Evolutionary conservation across 2,329 filamentous ascomycete species (phyloP).

Genomic region (Colletotrichum orbiculare): DNA sequence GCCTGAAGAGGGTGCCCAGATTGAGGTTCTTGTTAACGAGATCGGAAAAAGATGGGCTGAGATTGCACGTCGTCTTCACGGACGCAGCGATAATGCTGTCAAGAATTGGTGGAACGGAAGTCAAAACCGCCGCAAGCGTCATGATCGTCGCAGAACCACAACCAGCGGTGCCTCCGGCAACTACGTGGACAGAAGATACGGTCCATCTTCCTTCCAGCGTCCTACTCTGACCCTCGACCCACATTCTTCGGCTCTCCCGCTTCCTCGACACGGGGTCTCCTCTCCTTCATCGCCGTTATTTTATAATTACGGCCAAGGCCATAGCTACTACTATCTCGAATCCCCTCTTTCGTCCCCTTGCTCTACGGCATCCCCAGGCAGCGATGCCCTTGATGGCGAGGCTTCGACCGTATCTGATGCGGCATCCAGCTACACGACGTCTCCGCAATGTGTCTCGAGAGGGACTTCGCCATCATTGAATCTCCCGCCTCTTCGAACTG

Average conservation of each 20-base stretch:
- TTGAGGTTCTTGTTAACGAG: constrained; percentile 80
- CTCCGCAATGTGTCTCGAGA: constrained; percentile 56
- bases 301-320: constrained; percentile 34
- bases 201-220: constrained; percentile 34
- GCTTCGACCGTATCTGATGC: constrained; percentile 79
- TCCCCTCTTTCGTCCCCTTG: constrained; percentile 51
- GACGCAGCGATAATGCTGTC: constrained; percentile 92
- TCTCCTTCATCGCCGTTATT: constrained; percentile 35
- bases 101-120: constrained; percentile 99
- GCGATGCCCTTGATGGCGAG: constrained; percentile 67
- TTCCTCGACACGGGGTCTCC: constrained; percentile 32
- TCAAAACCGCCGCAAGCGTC: constrained; percentile 80
- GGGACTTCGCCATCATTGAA: constrained; percentile 52
- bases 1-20: constrained; percentile 75
- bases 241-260: constrained; percentile 35
- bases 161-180: constrained; percentile 37
- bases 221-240: constrained; percentile 45
- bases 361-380: constrained; percentile 61
- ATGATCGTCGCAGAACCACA: constrained; percentile 51
- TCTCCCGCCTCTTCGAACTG: constrained; percentile 51
- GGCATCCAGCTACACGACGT: constrained; percentile 71
- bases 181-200: constrained; percentile 37
- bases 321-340: constrained; percentile 43
- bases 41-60: constrained; percentile 94
- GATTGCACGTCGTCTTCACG: constrained; percentile 83